phyloP scores from a whole-genome alignment of 2,329 filamentous ascomycete genomes.

The Rhynchosporium secalis region DNA sequence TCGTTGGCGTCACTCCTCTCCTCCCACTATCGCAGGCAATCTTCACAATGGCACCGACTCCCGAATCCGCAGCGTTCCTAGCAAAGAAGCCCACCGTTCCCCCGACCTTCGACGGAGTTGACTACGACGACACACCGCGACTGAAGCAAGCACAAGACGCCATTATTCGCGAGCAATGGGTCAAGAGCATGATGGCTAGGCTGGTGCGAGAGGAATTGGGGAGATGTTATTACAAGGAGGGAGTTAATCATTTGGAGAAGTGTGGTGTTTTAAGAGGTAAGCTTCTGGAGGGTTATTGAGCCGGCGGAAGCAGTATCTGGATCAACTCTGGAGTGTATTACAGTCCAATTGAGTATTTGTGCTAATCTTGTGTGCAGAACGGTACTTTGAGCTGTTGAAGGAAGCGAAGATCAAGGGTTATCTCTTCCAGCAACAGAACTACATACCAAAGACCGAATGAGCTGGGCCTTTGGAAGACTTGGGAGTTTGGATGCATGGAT shows the following conservation, averaged over 20 bases:
- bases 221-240: constrained; percentile 83
- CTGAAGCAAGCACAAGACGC: constrained; percentile 83
- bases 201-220: constrained; percentile 79
- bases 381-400: constrained; percentile 76
- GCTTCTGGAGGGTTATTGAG: constrained; percentile 35
- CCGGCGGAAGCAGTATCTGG: background rate
- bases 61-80: constrained; percentile 79
- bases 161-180: constrained; percentile 84
- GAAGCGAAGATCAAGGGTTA: constrained; percentile 77
- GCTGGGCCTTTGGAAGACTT: background rate
- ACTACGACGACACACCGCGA: constrained; percentile 79
- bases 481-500: constrained; percentile 1
- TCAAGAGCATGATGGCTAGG: constrained; percentile 84
- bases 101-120: constrained; percentile 82
- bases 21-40: background rate
- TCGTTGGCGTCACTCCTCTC: background rate
- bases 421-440: constrained; percentile 78
- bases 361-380: constrained; percentile 52
- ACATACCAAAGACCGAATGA: constrained; percentile 48
- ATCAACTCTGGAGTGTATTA: background rate
- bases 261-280: constrained; percentile 79
- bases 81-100: constrained; percentile 81
- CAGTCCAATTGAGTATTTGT: background rate
- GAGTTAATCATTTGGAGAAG: constrained; percentile 86
- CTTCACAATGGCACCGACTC: constrained; percentile 66